A percentile compares a stretch with the other conserved stretches of the same genome.
Evolutionary conservation across 164 flowering plant genomes (phyloP).

Genomic region (Nymphaea colorata): DNA sequence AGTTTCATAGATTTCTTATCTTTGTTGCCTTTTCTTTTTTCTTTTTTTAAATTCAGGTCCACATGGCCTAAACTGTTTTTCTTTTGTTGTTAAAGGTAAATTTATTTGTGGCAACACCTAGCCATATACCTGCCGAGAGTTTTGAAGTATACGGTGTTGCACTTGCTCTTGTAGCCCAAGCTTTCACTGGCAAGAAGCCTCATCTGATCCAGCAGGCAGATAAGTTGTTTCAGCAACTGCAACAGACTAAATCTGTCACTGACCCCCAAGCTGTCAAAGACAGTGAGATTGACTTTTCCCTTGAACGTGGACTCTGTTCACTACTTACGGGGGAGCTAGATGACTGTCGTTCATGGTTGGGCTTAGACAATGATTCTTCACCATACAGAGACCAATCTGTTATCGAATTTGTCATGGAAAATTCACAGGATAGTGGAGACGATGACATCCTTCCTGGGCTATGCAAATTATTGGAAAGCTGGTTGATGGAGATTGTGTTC

Average conservation of each 20-base stretch:
- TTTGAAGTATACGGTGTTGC: conserved; percentile 96
- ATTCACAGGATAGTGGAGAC: conserved; percentile 59
- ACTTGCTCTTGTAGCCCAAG: conserved; percentile 89
- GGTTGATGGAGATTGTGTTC: conserved; percentile 88
- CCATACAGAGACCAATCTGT: conserved; percentile 71
- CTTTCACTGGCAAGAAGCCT: conserved; percentile 77
- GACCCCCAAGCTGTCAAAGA: conserved; percentile 26
- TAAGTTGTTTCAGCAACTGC: conserved; percentile 80
- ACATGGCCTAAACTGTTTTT: too few relatives aligned
- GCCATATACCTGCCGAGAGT: conserved; percentile 79
- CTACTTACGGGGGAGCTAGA: conserved; percentile 87
- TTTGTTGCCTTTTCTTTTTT: not conserved
- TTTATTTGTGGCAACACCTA: conserved; percentile 76
- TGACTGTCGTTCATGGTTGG: conserved; percentile 85
- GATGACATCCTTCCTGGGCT: conserved; percentile 80
- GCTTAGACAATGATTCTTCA: conserved; percentile 61
- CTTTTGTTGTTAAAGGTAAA: conserved; percentile 41
- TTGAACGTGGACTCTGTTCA: conserved; percentile 91
- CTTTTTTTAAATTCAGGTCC: too few relatives aligned
- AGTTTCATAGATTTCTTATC: not conserved
- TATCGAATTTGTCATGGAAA: conserved; percentile 59
- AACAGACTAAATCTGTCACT: conserved; percentile 44
- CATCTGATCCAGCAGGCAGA: conserved; percentile 79
- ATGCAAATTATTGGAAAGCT: conserved; percentile 83
- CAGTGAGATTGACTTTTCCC: conserved; percentile 74